Evolutionary conservation across 2,329 filamentous ascomycete genomes (phyloP), one percentile per base, ranked within the genome.

Genomic region (Beauveria sp.): DNA sequence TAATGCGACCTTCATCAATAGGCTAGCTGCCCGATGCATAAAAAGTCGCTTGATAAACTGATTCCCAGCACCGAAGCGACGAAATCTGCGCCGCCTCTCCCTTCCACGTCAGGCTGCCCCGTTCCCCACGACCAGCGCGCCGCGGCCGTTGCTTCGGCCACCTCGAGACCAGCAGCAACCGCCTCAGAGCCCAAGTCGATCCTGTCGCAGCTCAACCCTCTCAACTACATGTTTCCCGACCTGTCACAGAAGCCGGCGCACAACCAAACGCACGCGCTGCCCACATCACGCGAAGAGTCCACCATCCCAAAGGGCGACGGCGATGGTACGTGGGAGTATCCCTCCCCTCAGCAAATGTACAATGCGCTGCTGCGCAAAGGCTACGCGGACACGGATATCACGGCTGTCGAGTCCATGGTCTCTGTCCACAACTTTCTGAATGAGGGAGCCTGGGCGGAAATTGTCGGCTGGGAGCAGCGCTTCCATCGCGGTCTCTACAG

Each of bases 281-380:
- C 92, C 0, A 89, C 92, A 2, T 83, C 86, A 7, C 89, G 94
- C 67, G 92, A 97, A 74, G 77, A 83, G 34, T 96, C 91, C 1
- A 92, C 92, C 1, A 99, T 99, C 67, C 94, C 94, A n/a, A 89
- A 89, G 67, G 91, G 90, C 69, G 86, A 89, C 63, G 83, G 85
- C 53, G 82, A 87, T 57, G 84, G 86, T 52, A 96, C 90, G 69
- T 99, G 94, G 94, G 94, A 97, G 75, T 99, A 99, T 72, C 94
- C 94, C 0, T 97, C 92, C 0, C 93, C 94, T 0, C 94, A 99
- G 77, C 94, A 99, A 76, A 99, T 99, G 94, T 99, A 97, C 81
- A 97, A 99, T 70, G 94, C 94, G 8, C 88, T 99, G 76, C 79
- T 97, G 64, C 88, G 94, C 65, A 99, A 99, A 76, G 94, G 94